Conservation (phyloP, 176 grass and related monocot species). For the Oryza meyeriana region DNA sequence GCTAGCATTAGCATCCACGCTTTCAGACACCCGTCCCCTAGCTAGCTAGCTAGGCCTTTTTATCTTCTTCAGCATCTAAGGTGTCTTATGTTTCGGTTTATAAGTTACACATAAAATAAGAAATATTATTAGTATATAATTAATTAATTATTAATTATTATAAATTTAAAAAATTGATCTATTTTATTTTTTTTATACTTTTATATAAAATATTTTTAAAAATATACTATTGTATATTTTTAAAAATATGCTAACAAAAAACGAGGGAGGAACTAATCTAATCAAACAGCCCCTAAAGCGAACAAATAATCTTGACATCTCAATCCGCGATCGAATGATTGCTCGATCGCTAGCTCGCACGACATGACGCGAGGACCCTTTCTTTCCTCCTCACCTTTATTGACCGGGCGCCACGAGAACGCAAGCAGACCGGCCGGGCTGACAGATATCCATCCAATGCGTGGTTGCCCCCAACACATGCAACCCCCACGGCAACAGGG, state of each 20-base stretch:
- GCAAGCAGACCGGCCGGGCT: too few species aligned
- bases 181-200: too few species aligned
- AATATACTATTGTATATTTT: too few species aligned
- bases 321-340: constrained; percentile 23
- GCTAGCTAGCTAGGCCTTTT: neutral
- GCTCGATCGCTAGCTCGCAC: neutral
- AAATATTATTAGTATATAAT: too few species aligned
- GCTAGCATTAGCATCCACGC: neutral
- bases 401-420: neutral
- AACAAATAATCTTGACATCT: neutral
- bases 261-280: too few species aligned
- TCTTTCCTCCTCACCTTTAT: neutral
- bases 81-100: too few species aligned
- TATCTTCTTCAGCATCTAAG: neutral
- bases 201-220: too few species aligned
- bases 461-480: constrained; percentile 15
- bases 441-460: neutral
- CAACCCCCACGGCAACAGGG: constrained; percentile 39
- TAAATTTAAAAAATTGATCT: too few species aligned
- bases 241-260: too few species aligned
- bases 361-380: neutral
- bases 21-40: neutral
- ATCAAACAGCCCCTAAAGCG: too few species aligned
- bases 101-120: too few species aligned
- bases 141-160: too few species aligned